These are phyloP conservation scores for Avena insularis DNA, from an alignment of 176 grass and related monocot genomes.

Conservation along the genomic window DNA sequence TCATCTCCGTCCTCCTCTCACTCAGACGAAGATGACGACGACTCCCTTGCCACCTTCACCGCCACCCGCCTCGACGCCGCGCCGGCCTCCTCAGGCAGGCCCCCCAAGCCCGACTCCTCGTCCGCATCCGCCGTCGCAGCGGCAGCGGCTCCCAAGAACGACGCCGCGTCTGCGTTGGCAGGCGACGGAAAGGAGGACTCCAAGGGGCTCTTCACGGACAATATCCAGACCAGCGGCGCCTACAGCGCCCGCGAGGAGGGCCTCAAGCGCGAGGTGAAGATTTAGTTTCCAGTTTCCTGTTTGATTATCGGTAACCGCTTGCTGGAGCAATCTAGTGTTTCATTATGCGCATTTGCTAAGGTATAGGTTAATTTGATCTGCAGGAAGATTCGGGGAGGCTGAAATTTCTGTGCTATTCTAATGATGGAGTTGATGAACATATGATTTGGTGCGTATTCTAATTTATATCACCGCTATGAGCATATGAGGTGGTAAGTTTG, in stretches of 20 bases:
- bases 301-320: background rate
- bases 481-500: background rate
- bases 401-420: slow-evolving; percentile 92
- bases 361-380: slow-evolving; percentile 32
- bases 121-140: slow-evolving; percentile 36
- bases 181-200: slow-evolving; percentile 67
- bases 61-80: slow-evolving; percentile 56
- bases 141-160: slow-evolving; percentile 47
- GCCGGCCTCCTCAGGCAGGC: slow-evolving; percentile 48
- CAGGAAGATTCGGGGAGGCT: slow-evolving; percentile 90
- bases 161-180: slow-evolving; percentile 40
- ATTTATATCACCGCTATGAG: slow-evolving; percentile 4
- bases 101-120: slow-evolving; percentile 59
- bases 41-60: slow-evolving; percentile 58
- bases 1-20: slow-evolving; percentile 65
- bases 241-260: slow-evolving; percentile 93
- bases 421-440: slow-evolving; percentile 95
- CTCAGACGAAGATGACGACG: slow-evolving; percentile 65
- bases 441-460: slow-evolving; percentile 86
- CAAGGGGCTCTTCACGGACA: slow-evolving; percentile 92
- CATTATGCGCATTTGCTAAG: slow-evolving; percentile 25
- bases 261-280: slow-evolving; percentile 82
- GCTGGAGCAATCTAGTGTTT: slow-evolving; percentile 14
- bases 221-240: slow-evolving; percentile 93
- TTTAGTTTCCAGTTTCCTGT: background rate